Base-by-base conservation (phyloP, 495 filamentous ascomycete genomes). In the Aspergillus panamensis region DNA sequence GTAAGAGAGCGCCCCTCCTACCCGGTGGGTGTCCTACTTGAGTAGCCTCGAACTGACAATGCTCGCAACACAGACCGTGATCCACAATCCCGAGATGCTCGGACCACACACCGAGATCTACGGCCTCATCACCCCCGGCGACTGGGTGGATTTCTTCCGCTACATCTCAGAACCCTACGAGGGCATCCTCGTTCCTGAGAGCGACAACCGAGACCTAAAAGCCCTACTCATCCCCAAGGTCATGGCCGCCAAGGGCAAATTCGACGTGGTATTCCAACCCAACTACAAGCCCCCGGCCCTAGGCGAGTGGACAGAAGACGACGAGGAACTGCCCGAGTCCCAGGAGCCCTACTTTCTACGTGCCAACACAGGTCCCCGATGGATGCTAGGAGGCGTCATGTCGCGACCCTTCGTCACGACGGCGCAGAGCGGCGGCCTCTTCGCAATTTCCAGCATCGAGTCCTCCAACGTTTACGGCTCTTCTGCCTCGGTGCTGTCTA, bases 131-230 rank as follows among this genome's bases (percentile, higher is more conserved):
- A 76, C 73, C 3, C 77, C 77, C n/a, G 76, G 77, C n/a, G 77
- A 77, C 62, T 80, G 75, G 77, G 72, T 77, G 12, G 77, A 80
- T 51, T 78, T 80, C 65, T 80, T 80, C 69, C 75, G 77, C 43
- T 69, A 78, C 57, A 69, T 80, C 43, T 74, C 73, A 25, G 77
- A 80, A 62, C 69, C 74, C 19, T 81, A 73, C 54, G 69, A 69
- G n/a, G 74, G 80, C 17, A 58, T 81, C 51, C 66, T 82, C 31
- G 76, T 78, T 35, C 80, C 81, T 10, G 76, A 77, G 43, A 62
- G 51, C 48, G 77, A 80, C 52, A 55, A 73, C 32, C 71, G 77
- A 9, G 75, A 75, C 59, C 61, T 72, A 16, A 74, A 73, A 48
- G 65, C 70, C 9, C 55, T 72, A 6, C 48, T 81, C 39, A 76